Evolutionary conservation across 2,329 filamentous ascomycete genomes (phyloP).

Genomic region (Thelonectria blattea): DNA sequence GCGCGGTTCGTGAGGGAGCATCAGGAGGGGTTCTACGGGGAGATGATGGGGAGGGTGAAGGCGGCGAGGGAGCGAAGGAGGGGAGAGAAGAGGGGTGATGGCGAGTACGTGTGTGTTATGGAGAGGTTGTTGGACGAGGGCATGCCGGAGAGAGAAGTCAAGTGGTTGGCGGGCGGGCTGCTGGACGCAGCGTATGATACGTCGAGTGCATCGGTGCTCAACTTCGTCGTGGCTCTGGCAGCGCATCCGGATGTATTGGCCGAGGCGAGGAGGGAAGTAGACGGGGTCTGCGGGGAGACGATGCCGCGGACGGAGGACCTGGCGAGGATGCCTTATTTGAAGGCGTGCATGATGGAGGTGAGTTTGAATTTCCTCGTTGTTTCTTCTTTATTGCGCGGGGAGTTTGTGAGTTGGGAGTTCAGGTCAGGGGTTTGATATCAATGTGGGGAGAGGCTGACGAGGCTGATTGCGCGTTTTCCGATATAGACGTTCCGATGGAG

Average conservation of each 20-base stretch:
- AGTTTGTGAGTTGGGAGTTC: background rate
- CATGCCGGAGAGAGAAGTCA: constrained; percentile 28
- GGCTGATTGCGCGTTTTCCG: constrained; percentile 4
- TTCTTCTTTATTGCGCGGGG: background rate
- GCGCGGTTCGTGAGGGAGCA: constrained; percentile 30
- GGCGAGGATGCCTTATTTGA: constrained; percentile 31
- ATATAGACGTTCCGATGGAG: constrained; percentile 44
- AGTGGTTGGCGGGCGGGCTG: constrained; percentile 27
- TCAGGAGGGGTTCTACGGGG: constrained; percentile 28
- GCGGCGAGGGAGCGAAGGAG: constrained; percentile 1
- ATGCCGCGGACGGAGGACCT: constrained; percentile 41
- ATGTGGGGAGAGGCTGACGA: constrained; percentile 5
- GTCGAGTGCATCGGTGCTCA: constrained; percentile 26
- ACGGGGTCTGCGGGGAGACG: constrained; percentile 23
- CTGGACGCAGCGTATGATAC: constrained; percentile 39
- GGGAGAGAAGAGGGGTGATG: background rate
- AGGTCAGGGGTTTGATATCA: background rate
- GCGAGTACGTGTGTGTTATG: constrained; percentile 23
- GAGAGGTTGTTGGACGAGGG: constrained; percentile 28
- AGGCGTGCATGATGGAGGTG: constrained; percentile 34
- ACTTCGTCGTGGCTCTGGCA: constrained; percentile 32
- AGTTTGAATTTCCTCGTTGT: background rate
- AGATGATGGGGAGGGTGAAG: constrained; percentile 19
- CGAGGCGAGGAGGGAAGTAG: constrained; percentile 30
- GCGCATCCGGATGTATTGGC: constrained; percentile 30